Evolutionary conservation across 805 yeast genomes (phyloP), one percentile per base, ranked within the genome.

Genomic region (Babjeviella inositovora): DNA sequence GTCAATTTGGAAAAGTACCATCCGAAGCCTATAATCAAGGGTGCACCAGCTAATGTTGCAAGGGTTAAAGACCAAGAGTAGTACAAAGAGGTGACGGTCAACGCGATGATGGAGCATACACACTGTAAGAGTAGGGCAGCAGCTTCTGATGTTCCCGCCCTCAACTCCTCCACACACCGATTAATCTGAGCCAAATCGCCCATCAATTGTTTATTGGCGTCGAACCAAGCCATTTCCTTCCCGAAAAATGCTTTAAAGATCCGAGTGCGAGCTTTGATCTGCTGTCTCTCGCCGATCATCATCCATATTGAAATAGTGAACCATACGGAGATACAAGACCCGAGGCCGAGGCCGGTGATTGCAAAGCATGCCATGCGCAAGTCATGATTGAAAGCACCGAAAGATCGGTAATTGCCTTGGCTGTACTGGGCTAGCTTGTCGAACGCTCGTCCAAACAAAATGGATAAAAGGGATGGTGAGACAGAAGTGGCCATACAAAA

Each of bases 61-160:
- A 90, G 46, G 0, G 96, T 79, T 7, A 90, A 55, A 4, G 79
- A 60, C 96, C 96, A 87, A 3, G 93, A 79, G 29, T 70, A 72
- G 29, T 62, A 61, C 40, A 90, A 62, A 2, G 94, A 70, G 1
- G 77, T 66, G 2, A 66, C 57, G 2, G 74, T 39, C 7, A 75
- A 45, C 0, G 75, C 66, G 4, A 65, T 25, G 0, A 69, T 48
- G 0, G 82, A 58, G 0, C 69, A 62, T 2, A 56, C 19, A 6
- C 69, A 58, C 32, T 71, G 71, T 8, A 67, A 38, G 2, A 72
- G 37, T 11, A 71, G 34, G 0, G 77, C 82, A 10, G 70, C 38
- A 3, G 72, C 64, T 37, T 76, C 85, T 3, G 87, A 67, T 4
- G 67, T 53, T 1, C 84, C 79, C 1, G 63, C 46, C 38, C 90